Evolutionary conservation across 192 early-diverging fungal species (phyloP).

Genomic region (Podila epigama): DNA sequence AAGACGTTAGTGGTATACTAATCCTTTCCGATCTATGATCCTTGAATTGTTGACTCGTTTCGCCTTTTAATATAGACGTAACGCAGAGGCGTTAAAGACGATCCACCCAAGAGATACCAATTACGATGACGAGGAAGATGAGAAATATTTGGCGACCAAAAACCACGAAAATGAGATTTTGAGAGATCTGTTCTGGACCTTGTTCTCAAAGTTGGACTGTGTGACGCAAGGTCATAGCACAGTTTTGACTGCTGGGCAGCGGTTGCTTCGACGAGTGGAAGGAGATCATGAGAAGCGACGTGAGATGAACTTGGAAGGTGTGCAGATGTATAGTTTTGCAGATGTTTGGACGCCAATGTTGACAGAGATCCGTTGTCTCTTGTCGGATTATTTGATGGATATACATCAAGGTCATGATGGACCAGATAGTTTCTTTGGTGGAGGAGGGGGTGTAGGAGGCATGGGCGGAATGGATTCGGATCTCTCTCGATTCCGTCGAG

Average conservation of each 20-base stretch:
- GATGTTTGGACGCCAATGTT: conserved; percentile 59
- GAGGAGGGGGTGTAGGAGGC: neutral
- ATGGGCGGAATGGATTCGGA: conserved; percentile 22
- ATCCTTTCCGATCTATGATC: no score
- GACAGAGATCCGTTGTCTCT: conserved; percentile 48
- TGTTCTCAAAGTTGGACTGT: conserved; percentile 79
- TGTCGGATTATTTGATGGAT: conserved; percentile 47
- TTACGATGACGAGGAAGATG: conserved; percentile 48
- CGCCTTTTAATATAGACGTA: no score
- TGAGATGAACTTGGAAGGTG: conserved; percentile 23
- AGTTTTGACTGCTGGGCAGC: conserved; percentile 67
- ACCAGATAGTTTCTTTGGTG: conserved; percentile 19
- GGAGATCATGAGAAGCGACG: conserved; percentile 27
- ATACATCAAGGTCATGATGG: conserved; percentile 26
- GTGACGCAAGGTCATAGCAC: conserved; percentile 79
- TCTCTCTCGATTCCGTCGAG: conserved; percentile 17
- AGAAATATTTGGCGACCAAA: conserved; percentile 60
- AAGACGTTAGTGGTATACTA: no score
- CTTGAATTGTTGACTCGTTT: no score
- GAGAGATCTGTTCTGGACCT: conserved; percentile 76
- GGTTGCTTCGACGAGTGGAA: conserved; percentile 49
- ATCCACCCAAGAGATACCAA: conserved; percentile 48
- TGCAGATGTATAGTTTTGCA: conserved; percentile 54
- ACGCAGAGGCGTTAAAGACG: conserved; percentile 43
- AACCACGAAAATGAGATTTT: conserved; percentile 73